phyloP scores from a whole-genome alignment of 495 filamentous ascomycete genomes.

The Penicillium cosmopolitanum region DNA sequence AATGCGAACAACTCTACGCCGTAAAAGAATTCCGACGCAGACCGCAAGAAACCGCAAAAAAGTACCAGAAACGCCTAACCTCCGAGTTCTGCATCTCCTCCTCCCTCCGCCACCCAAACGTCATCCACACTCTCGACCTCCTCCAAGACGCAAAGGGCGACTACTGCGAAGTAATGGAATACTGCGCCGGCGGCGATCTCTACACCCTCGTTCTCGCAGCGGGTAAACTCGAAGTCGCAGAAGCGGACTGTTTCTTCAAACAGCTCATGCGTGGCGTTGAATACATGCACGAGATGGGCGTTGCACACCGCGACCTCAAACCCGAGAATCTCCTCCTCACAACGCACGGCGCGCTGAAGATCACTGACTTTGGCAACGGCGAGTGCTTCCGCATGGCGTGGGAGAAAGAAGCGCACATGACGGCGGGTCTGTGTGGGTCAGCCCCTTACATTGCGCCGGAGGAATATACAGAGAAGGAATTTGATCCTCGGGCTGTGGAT shows the following conservation, averaged over 20 bases:
- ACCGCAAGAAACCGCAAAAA: constrained; percentile 90
- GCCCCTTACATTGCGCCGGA: constrained; percentile 98
- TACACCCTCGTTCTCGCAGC: constrained; percentile 93
- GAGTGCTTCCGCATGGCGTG: constrained; percentile 99
- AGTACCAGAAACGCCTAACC: constrained; percentile 98
- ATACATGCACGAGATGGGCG: constrained; percentile 99
- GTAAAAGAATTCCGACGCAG: constrained; percentile 97
- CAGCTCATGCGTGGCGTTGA: constrained; percentile 99
- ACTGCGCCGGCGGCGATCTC: constrained; percentile 93
- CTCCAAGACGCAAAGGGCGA: constrained; percentile 95
- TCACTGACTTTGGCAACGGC: constrained; percentile 98
- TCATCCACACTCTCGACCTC: constrained; percentile 96
- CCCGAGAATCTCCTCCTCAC: constrained; percentile 96
- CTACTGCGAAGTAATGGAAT: constrained; percentile 99
- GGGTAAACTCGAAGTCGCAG: constrained; percentile 87
- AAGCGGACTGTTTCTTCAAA: constrained; percentile 99
- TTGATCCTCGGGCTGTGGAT: constrained; percentile 95
- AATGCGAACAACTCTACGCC: constrained; percentile 87
- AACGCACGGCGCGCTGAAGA: constrained; percentile 91
- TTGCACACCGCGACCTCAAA: constrained; percentile 96
- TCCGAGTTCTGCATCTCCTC: constrained; percentile 99
- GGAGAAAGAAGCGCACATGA: constrained; percentile 98
- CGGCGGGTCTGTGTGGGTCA: constrained; percentile 91
- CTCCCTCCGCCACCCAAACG: constrained; percentile 93
- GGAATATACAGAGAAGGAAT: constrained; percentile 93